phyloP scores from a whole-genome alignment of 2,329 filamentous ascomycete genomes.

The Pseudophaeomoniella oleicola region DNA sequence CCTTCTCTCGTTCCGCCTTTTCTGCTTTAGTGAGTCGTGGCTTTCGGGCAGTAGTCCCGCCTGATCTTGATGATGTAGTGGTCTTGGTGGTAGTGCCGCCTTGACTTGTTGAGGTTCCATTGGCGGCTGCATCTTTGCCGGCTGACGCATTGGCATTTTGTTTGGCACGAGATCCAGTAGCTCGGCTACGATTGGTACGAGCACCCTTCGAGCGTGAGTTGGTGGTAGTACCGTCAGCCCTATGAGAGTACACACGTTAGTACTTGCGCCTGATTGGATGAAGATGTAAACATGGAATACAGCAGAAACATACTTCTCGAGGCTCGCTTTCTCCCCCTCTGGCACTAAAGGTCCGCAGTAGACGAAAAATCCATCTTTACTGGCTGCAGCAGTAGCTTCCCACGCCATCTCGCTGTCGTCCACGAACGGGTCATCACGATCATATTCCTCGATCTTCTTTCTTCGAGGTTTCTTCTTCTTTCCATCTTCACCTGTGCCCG shows the following conservation, averaged over 20 bases:
- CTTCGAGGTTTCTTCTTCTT: constrained; percentile 59
- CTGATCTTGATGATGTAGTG: background rate
- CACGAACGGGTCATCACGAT: constrained; percentile 54
- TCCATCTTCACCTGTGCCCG: constrained; percentile 33
- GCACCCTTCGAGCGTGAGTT: constrained; percentile 42
- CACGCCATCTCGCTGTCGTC: constrained; percentile 91
- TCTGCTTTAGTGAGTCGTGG: constrained; percentile 77
- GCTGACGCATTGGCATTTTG: constrained; percentile 8
- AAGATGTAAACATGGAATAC: too few species aligned
- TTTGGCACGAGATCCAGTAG: constrained; percentile 10
- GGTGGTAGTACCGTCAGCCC: constrained; percentile 48
- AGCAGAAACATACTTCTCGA: constrained; percentile 43
- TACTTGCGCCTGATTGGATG: too few species aligned
- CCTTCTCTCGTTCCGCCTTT: constrained; percentile 63
- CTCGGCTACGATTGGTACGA: constrained; percentile 34
- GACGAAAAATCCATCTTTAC: constrained; percentile 94
- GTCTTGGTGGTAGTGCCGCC: constrained; percentile 40
- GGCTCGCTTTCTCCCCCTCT: constrained; percentile 62
- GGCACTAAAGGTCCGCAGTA: constrained; percentile 85
- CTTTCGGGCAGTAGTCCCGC: constrained; percentile 53
- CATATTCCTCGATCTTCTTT: constrained; percentile 54
- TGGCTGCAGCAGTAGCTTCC: constrained; percentile 89
- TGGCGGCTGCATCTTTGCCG: constrained; percentile 7
- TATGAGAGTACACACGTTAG: too few species aligned
- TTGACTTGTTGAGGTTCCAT: constrained; percentile 46